Conservation (phyloP, 805 yeast genomes). For the Suhomyces prunicola region DNA sequence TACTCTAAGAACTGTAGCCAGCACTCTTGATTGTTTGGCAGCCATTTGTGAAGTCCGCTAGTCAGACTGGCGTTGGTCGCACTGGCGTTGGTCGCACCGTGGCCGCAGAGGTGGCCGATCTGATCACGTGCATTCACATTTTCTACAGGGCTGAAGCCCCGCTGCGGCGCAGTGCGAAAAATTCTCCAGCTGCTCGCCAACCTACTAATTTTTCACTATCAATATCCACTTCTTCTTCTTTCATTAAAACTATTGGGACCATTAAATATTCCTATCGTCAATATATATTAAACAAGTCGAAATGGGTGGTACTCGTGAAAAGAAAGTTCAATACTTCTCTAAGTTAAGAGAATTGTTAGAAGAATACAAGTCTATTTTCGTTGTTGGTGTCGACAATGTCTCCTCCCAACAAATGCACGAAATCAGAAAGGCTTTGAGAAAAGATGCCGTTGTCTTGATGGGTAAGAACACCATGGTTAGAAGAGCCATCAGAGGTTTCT, state of each 20-base stretch:
- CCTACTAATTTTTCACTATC: background rate
- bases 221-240: background rate
- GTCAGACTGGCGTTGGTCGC: background rate
- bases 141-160: background rate
- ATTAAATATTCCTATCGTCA: conserved; percentile 93
- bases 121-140: background rate
- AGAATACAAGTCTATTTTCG: conserved; percentile 96
- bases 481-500: conserved; percentile 97
- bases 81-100: background rate
- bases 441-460: conserved; percentile 93
- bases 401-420: conserved; percentile 99
- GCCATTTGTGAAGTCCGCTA: no score
- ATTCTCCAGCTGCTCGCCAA: conserved; percentile 1
- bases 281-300: conserved; percentile 59
- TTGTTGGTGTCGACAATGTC: conserved; percentile 99
- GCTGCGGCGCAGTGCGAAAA: conserved; percentile 2
- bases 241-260: conserved; percentile 30
- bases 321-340: conserved; percentile 91
- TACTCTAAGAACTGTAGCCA: no score
- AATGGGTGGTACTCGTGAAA: conserved; percentile 99
- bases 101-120: no score
- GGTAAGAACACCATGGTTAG: conserved; percentile 99
- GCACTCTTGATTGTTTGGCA: no score
- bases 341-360: conserved; percentile 93
- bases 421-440: conserved; percentile 95